A percentile compares a stretch with the other conserved stretches of the same genome.
Conservation (phyloP, 202 grass and related monocot genomes). For the Hordeum pubiflorum region DNA sequence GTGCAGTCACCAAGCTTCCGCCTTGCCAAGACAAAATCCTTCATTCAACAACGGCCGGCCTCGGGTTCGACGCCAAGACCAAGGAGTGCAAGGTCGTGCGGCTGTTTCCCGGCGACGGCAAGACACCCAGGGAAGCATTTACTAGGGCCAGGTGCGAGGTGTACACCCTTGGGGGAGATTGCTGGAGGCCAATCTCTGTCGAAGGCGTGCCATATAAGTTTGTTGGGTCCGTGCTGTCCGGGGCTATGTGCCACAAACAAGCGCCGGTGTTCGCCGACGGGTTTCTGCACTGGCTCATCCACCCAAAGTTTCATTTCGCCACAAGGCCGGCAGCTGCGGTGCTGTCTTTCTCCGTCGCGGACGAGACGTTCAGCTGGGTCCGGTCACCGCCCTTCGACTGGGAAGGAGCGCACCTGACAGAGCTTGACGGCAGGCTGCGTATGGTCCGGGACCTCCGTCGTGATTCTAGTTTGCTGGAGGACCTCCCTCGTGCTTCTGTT, state of each 20-base stretch:
- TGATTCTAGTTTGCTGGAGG: no score
- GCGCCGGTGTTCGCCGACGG: not conserved
- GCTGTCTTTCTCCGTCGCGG: not conserved
- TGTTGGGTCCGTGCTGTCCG: not conserved
- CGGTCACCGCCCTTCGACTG: not conserved
- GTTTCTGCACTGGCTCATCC: not conserved
- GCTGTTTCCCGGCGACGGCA: not conserved
- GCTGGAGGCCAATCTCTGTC: not conserved
- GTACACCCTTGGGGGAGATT: not conserved
- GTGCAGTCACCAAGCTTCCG: no score
- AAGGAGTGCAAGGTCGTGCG: no score
- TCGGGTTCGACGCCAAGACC: no score
- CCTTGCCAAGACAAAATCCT: no score
- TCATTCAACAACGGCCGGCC: no score
- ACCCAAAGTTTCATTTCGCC: not conserved
- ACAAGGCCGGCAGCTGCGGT: not conserved
- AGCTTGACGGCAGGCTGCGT: not conserved
- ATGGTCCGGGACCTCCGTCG: conserved; percentile 12
- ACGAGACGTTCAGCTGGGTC: not conserved
- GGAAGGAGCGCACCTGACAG: not conserved
- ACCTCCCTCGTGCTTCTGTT: not conserved
- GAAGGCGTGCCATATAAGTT: not conserved
- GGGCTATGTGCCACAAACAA: no score
- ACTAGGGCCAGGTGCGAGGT: no score
- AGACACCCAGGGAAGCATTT: no score